Conservation (phyloP, 345 rosid genomes). For the Linum usitatissimum region DNA sequence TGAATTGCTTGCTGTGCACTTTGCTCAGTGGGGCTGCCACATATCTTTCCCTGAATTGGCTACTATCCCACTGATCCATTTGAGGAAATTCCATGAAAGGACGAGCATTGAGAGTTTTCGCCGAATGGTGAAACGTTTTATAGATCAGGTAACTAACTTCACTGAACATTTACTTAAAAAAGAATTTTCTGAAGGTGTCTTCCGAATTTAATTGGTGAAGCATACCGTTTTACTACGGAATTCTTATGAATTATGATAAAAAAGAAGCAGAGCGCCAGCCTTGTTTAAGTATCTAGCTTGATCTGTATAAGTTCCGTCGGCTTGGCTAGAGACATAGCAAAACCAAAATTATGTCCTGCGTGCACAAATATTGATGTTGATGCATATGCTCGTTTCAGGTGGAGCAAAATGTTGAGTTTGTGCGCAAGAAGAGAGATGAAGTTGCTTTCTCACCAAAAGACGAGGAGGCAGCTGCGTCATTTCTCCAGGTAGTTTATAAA, state of each 20-base stretch:
- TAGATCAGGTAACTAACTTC: conserved; percentile 50
- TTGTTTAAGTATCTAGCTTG: too few relatives aligned
- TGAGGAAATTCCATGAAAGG: conserved; percentile 55
- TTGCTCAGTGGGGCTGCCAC: too few relatives aligned
- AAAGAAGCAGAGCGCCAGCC: not conserved
- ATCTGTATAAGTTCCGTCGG: not conserved
- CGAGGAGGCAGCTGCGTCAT: conserved; percentile 53
- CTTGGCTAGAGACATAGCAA: not conserved
- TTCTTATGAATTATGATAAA: conserved; percentile 4
- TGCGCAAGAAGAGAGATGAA: conserved; percentile 73
- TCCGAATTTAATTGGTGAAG: too few relatives aligned
- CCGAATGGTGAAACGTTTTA: conserved; percentile 54
- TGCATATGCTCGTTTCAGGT: conserved; percentile 28
- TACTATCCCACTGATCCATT: conserved; percentile 42
- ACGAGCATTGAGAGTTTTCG: conserved; percentile 35
- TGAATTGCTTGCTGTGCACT: conserved; percentile 41
- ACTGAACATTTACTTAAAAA: too few relatives aligned
- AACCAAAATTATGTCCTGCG: not conserved
- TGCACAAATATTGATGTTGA: too few relatives aligned
- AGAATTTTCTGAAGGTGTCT: too few relatives aligned
- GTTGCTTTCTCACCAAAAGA: conserved; percentile 79
- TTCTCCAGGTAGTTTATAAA: conserved; percentile 41
- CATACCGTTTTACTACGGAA: not conserved
- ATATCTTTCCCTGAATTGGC: conserved; percentile 71
- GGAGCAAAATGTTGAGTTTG: conserved; percentile 62